Percentiles rank a stretch among this genome's conserved stretches.
These are phyloP conservation scores for Exidia glandulosa DNA, from an alignment of 768 basidiomycete genomes.

Conservation along the genomic window DNA sequence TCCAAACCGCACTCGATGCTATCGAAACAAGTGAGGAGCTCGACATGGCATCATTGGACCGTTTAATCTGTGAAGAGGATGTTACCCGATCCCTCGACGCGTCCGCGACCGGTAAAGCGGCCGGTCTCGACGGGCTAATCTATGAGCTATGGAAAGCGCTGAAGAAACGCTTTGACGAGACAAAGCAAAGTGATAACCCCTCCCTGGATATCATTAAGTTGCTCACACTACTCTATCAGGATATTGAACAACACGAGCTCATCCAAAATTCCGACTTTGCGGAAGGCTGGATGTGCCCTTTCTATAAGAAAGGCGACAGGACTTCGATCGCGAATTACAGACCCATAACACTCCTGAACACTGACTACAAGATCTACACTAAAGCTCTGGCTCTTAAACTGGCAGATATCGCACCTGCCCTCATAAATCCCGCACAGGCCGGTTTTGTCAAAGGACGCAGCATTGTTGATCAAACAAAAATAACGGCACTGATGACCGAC, in stretches of 20 bases:
- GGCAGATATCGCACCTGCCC: background rate
- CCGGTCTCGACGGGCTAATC: background rate
- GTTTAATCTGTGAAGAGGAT: too few relatives aligned
- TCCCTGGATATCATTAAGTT: background rate
- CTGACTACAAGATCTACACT: slow-evolving; percentile 8
- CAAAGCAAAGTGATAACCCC: too few relatives aligned
- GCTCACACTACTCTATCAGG: background rate
- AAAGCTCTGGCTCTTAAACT: background rate
- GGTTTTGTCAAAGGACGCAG: slow-evolving; percentile 6
- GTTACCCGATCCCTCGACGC: background rate
- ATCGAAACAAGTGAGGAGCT: too few relatives aligned
- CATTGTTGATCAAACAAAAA: slow-evolving; percentile 7
- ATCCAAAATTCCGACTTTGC: background rate
- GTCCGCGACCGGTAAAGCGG: background rate
- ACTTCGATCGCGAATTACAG: slow-evolving; percentile 6
- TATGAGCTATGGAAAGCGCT: background rate
- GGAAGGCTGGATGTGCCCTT: slow-evolving; percentile 4
- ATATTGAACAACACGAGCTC: background rate
- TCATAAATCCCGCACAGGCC: slow-evolving; percentile 5
- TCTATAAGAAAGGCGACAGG: slow-evolving; percentile 5
- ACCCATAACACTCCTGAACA: slow-evolving; percentile 8
- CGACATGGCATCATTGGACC: too few relatives aligned
- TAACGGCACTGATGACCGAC: slow-evolving; percentile 1
- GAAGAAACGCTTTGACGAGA: too few relatives aligned
- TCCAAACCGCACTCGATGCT: too few relatives aligned